Base-by-base conservation (phyloP, 305 asterid genomes). In the Solanum aculeatissimum region DNA sequence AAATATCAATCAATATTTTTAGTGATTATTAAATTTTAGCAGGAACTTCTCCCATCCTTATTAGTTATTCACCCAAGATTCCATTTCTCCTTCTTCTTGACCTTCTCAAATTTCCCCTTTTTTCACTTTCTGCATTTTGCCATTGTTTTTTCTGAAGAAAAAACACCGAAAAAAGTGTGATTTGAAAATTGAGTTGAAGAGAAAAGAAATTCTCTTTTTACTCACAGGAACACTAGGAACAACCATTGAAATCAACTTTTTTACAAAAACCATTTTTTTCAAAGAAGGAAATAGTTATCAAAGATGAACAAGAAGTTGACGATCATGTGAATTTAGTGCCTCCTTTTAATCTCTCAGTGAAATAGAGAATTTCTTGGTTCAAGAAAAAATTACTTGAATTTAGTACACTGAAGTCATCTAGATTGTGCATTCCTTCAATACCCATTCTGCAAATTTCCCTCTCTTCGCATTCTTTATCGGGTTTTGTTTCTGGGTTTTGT, bases 311-410 rank as follows among this genome's bases (percentile, higher is more conserved):
- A 71, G 57, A 32, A 25, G 42, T 49, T 14, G 74, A 32, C 15
- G 66, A 54, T 18, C 35, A 55, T 4, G 87, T 54, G 58, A 42
- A 58, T 81, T 69, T 74, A 13, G 63, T 86, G 38, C 88, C 89
- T 54, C 83, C 84, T 58, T 23, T 70, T 53, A 79, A 86, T 54
- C 80, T 80, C 35, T 40, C 81, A 51, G n/a, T 68, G 7, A 84
- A 75, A 14, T 84, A 72, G 13, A 84, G 83, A 23, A 66, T 69
- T 19, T 51, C 63, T 4, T 91, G 83, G 84, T 81, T 86, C 81
- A 80, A 51, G 80, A 83, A 79, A 89, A 82, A 45, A 60, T 43
- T 85, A 71, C 88, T 85, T 2, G 90, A 85, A 6, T 69, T 88
- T 32, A 78, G 63, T 16, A 66, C 88, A 16, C 83, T 92, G n/a